Evolutionary conservation across 1,284 basidiomycete genomes (phyloP), one percentile per base, ranked within the genome.

Genomic region (Austroboletus novae-zelandiae): DNA sequence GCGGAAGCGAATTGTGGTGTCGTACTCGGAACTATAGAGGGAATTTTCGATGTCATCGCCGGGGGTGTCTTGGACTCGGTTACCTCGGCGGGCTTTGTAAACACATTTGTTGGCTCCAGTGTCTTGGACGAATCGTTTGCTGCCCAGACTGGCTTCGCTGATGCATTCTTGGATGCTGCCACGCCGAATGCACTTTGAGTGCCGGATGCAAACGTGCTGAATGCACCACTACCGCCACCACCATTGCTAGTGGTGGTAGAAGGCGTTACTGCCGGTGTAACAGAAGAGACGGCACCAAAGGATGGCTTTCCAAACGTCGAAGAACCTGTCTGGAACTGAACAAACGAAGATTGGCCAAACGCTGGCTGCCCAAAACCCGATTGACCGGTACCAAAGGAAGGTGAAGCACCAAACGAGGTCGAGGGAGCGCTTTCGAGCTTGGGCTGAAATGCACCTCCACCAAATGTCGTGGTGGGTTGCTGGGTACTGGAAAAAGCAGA

Each of bases 291-390:
- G 17, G 57, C 43, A 34, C 47, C 57, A n/a, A 64, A 52, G 9
- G 50, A 43, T 8, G 60, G 9, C 47, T 66, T 56, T 4, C 59
- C 62, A 20, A 68, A 65, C 20, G 52, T 32, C 23, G 59, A 51
- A 39, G 57, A 25, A 39, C 66, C 66, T 42, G 67, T 65, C 17
- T 62, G 60, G 11, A 68, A 47, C 46, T 70, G 66, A 9, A 71
- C 66, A 45, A 76, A 71, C 4, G 64, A 56, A 18, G 74, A 54
- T 52, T 69, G 67, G 1, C 67, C 72, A 39, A 73, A 71, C 3
- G 61, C 48, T 18, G 71, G 51, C 53, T 70, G 64, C 11, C 70
- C 62, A 49, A 72, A 72, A 13, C 45, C 50, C 8, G 57, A 50
- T 37, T 62, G 49, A 1, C 61, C 62, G 37, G 65, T 61, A 34